Evolutionary conservation across 129 eudicot species (phyloP), one percentile per base, ranked within the genome.

Genomic region (Heracleum sosnowskyi): DNA sequence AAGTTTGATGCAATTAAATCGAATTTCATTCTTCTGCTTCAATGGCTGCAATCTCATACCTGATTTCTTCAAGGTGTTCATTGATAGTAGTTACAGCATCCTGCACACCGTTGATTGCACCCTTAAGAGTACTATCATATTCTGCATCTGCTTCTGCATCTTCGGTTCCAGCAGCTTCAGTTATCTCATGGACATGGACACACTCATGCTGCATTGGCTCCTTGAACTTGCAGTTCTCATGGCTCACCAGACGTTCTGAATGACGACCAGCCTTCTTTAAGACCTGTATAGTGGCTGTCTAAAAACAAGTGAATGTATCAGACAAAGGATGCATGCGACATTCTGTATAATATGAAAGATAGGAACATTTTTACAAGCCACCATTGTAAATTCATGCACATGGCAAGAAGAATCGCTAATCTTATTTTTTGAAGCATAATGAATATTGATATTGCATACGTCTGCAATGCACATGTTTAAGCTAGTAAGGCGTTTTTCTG

Each of bases 101-200:
- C 77, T 96, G 99, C 78, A 92, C 95, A 7, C 97, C 96, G 29
- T 86, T 87, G 80, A 92, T 92, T 66, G 99, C 92, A 85, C 90
- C 97, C 79, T 88, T 92, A 74, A 92, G 87, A 53, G 94, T 91
- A 76, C 79, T 92, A 78, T 96, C 95, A 66, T 92, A 92, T 77
- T 92, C 90, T 11, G 99, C 97, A 83, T 96, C 99, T 41, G 97
- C 97, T 69, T 96, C 99, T 53, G 99, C 99, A 74, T 96, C 99
- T 89, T 96, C 96, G 9, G 97, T 96, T 75, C 99, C 99, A 69
- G 95, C 95, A 46, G 96, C 97, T 79, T 96, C 99, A 10, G 97
- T 96, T 81, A 92, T 88, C 79, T 96, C 87, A 80, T 96, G 96
- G 24, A 96, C 91, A 79, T 96, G 99, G 55, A 92, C 88, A 74